A percentile compares a stretch with the other conserved stretches of the same genome.
phyloP scores from a whole-genome alignment of 2,329 filamentous ascomycete species.

The Ceratocystis colombiana region DNA sequence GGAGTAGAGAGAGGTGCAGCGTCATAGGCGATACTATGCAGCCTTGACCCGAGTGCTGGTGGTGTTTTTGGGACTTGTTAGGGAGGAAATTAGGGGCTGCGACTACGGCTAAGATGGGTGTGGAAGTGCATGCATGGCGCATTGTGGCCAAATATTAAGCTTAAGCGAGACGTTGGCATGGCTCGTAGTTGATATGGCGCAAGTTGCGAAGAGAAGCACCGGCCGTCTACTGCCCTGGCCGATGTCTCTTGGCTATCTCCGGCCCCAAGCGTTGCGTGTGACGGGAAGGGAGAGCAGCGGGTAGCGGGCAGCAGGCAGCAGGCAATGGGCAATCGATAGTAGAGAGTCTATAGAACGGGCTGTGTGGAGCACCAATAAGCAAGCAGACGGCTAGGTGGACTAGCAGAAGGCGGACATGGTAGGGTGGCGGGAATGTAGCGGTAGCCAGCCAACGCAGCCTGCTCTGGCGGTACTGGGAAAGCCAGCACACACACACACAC shows the following conservation, averaged over 20 bases:
- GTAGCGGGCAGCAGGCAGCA: not conserved
- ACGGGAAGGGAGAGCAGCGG: not conserved
- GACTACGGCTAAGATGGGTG: not conserved
- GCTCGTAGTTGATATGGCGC: not conserved
- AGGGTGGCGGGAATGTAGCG: not conserved
- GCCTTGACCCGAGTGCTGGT: not conserved
- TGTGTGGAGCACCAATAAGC: not conserved
- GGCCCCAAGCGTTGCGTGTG: not conserved
- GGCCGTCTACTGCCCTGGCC: not conserved
- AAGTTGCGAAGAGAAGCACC: not conserved
- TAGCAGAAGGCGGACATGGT: not conserved
- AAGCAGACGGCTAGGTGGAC: not conserved
- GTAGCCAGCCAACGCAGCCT: no score
- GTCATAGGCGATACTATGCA: not conserved
- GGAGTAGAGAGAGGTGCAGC: not conserved
- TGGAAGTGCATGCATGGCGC: not conserved
- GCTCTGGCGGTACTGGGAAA: not conserved
- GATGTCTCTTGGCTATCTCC: not conserved
- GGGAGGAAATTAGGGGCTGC: not conserved
- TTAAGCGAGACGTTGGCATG: slow-evolving; percentile 1
- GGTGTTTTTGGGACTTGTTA: not conserved
- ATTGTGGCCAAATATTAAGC: slow-evolving; percentile 9
- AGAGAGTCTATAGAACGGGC: not conserved
- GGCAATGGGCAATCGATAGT: not conserved
- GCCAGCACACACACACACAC: not conserved